Evolutionary conservation across 2,329 filamentous ascomycete species (phyloP), one percentile per base, ranked within the genome.

Genomic region (Neonectria punicea): DNA sequence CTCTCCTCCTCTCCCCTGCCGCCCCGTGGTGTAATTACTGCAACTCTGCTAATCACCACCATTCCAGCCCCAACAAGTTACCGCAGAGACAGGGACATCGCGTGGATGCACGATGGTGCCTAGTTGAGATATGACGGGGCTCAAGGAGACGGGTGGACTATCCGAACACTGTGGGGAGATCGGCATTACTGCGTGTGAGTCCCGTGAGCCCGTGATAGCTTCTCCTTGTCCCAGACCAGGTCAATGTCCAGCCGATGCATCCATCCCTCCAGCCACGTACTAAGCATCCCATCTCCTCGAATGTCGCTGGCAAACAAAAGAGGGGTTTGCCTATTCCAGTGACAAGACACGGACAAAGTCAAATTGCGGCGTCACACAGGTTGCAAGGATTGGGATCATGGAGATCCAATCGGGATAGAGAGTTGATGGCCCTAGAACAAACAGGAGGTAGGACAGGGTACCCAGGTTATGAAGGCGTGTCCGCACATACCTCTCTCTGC

Each of bases 111-210:
- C 59, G 65, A 73, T 70, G 62, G 71, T 67, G 46, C 65, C 71
- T 68, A 68, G 54, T 54, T 66, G 70, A 71, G 65, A 67, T 70
- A 30, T 66, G 68, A 72, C 61, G 61, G 59, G 51, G 51, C 56
- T 43, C 43, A n/a, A 49, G 22, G 16, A 49, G 46, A 25, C 10
- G 49, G 34, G 16, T 41, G 36, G 43, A 41, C 56, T 58, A 54
- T 55, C 20, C 39, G n/a, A n/a, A n/a, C 5, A 32, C 53, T 53
- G 58, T 43, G 62, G 67, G 60, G 61, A 49, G 69, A 73, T 71
- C 67, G 58, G 44, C 49, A 34, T 16, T 20, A 36, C 53, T 28
- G n/a, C 10, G n/a, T 16, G n/a, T 18, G 16, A 32, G 28, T 2
- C 46, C 9, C 46, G 14, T 11, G 28, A 50, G 47, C 25, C 9